Base-by-base conservation (phyloP, 768 basidiomycete genomes). In the Lactarius psammicola region DNA sequence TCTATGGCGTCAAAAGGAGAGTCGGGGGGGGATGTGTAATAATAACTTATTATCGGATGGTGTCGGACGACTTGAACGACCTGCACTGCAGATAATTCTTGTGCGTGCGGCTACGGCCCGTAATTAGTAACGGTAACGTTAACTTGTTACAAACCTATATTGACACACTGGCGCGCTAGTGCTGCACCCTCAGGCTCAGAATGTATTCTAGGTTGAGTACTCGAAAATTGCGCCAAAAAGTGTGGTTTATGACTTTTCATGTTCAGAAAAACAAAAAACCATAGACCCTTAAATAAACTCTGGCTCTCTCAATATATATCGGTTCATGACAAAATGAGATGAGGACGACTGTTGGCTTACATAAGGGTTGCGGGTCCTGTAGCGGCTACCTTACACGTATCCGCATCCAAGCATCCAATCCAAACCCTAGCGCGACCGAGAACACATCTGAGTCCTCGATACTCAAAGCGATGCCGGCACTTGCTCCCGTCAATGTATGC, bases 401-500 rank as follows among this genome's bases (percentile, higher is more conserved):
- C n/a, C 23, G 49, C 49, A 49, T n/a, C n/a, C n/a, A n/a, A n/a
- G n/a, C n/a, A n/a, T n/a, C 11, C 44, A 17, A 40, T 38, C 40
- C 44, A n/a, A 26, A 26, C 49, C 23, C 13, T 13, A 26, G 26
- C 46, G 49, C 26, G 42, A 44, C 44, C 20, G n/a, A 46, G n/a
- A 46, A n/a, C 49, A 15, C 15, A 6, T 51, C 23, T 6, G 23
- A 51, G 49, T 23, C 11, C 49, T 26, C 26, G 23, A 51, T 49
- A 51, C 23, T 15, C 49, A 49, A 10, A 59, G 57, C 38, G 51
- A 66, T 66, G 65, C 60, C 65, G 26, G 23, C 34, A 38, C 30
- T 57, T 57, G 40, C 42, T 42, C 42, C 46, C 34, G 30, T 51
- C 44, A 63, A 59, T 64, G 51, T 59, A 17, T 51, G 59, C 31